Evolutionary conservation across 371 early-diverging fungal species (phyloP).

Genomic region (Mucor velutinosus): DNA sequence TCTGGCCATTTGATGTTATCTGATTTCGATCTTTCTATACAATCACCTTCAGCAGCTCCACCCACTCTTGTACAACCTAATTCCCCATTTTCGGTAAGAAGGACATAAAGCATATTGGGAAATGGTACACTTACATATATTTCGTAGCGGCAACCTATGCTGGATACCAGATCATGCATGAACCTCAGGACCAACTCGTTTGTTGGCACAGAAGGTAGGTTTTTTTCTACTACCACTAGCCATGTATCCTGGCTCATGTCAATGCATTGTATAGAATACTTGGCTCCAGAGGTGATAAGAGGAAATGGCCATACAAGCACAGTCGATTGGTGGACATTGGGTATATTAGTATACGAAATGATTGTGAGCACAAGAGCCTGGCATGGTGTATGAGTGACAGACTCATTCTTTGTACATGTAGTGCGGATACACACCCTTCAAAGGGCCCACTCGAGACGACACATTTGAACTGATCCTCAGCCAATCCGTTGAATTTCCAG

Average conservation of each 20-base stretch:
- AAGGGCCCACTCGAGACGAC: slow-evolving; percentile 81
- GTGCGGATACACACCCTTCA: slow-evolving; percentile 92
- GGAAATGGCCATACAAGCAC: slow-evolving; percentile 85
- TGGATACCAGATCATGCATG: slow-evolving; percentile 87
- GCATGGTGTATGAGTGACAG: background rate
- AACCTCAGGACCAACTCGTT: slow-evolving; percentile 87
- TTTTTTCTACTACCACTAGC: background rate
- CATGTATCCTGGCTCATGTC: background rate
- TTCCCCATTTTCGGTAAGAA: slow-evolving; percentile 51
- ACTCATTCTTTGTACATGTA: background rate
- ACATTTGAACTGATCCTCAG: slow-evolving; percentile 84
- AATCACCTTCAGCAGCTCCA: slow-evolving; percentile 79
- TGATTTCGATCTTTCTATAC: slow-evolving; percentile 94
- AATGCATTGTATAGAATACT: slow-evolving; percentile 67
- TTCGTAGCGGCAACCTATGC: slow-evolving; percentile 39
- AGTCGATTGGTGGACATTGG: slow-evolving; percentile 99
- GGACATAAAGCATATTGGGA: background rate
- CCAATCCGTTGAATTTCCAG: slow-evolving; percentile 74
- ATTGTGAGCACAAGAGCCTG: slow-evolving; percentile 47
- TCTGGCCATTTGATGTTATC: slow-evolving; percentile 86
- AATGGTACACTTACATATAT: background rate
- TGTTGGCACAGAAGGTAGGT: slow-evolving; percentile 85
- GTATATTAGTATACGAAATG: slow-evolving; percentile 95
- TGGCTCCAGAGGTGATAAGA: slow-evolving; percentile 91
- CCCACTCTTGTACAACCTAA: slow-evolving; percentile 76